These are phyloP conservation scores for Penicillium maclennaniae DNA, from an alignment of 495 filamentous ascomycete genomes.

Conservation along the genomic window DNA sequence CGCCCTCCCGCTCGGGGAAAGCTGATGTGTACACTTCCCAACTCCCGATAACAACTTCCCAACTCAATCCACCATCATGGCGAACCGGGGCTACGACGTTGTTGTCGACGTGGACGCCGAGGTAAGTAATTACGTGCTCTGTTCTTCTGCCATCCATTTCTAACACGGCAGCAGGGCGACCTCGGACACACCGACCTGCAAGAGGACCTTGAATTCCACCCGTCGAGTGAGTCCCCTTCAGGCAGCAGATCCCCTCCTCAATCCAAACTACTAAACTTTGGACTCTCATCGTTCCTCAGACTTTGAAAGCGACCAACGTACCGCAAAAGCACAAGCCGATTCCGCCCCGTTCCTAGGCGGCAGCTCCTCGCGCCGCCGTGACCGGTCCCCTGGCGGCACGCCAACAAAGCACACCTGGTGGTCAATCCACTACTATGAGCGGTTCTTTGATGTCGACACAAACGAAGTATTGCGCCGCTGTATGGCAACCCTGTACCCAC, in stretches of 20 bases:
- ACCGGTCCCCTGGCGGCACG: conserved; percentile 42
- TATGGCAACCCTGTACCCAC: conserved; percentile 77
- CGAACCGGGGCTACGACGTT: conserved; percentile 88
- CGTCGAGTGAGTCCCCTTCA: conserved; percentile 60
- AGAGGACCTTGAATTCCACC: conserved; percentile 98
- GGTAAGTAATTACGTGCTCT: conserved; percentile 39
- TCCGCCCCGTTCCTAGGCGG: conserved; percentile 62
- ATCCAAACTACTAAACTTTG: conserved; percentile 2
- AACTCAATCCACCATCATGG: conserved; percentile 52
- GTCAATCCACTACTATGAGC: conserved; percentile 89
- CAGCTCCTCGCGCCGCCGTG: conserved; percentile 37
- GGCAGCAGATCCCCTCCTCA: not conserved
- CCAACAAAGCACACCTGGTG: conserved; percentile 84
- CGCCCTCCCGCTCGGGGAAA: conserved; percentile 19
- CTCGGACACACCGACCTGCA: conserved; percentile 96
- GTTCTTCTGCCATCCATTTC: not conserved
- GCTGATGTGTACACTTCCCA: conserved; percentile 32
- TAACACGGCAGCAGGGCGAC: conserved; percentile 65
- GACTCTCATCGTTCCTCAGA: conserved; percentile 29
- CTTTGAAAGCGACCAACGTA: conserved; percentile 52
- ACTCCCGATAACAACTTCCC: conserved; percentile 16
- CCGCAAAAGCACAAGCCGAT: conserved; percentile 55
- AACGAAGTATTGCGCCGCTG: conserved; percentile 79
- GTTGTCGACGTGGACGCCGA: conserved; percentile 96
- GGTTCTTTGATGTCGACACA: conserved; percentile 97